These are phyloP conservation scores for Microsporum canis DNA, from an alignment of 2,329 filamentous ascomycete species.

Conservation along the genomic window DNA sequence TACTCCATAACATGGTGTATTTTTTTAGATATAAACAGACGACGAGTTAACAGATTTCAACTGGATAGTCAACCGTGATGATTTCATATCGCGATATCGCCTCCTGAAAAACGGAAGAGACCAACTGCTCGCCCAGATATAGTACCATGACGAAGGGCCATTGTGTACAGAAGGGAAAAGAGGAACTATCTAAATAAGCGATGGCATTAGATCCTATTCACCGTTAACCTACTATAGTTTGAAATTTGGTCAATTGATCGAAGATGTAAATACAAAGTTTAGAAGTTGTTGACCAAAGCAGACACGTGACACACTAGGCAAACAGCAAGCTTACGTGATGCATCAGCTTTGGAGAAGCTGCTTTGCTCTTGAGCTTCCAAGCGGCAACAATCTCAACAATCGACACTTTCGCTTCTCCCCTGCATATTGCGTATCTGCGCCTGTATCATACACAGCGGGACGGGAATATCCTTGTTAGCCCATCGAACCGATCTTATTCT, in stretches of 20 bases:
- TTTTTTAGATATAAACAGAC: not conserved
- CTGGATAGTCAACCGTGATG: conserved; percentile 50
- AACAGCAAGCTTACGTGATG: conserved; percentile 4
- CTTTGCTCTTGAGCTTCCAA: not conserved
- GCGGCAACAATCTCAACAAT: not conserved
- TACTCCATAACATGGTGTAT: conserved; percentile 17
- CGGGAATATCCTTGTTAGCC: not conserved
- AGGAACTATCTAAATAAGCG: not conserved
- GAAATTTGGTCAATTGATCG: not conserved
- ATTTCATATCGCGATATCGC: conserved; percentile 65
- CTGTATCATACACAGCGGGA: not conserved
- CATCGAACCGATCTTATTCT: not conserved
- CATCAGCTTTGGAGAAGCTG: not conserved
- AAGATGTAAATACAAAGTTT: not conserved
- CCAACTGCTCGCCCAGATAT: conserved; percentile 23
- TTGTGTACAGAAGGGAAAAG: not conserved
- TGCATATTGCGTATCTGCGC: not conserved
- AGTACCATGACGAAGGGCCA: conserved; percentile 6
- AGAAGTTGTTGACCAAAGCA: not conserved
- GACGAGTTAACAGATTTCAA: conserved; percentile 8
- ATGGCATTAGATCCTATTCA: not conserved
- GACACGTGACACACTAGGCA: not conserved
- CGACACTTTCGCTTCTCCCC: not conserved
- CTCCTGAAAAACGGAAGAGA: conserved; percentile 52
- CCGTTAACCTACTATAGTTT: not conserved